Conservation (phyloP, 352 stramenopile genomes). For the Pelagophyceae sp. region DNA sequence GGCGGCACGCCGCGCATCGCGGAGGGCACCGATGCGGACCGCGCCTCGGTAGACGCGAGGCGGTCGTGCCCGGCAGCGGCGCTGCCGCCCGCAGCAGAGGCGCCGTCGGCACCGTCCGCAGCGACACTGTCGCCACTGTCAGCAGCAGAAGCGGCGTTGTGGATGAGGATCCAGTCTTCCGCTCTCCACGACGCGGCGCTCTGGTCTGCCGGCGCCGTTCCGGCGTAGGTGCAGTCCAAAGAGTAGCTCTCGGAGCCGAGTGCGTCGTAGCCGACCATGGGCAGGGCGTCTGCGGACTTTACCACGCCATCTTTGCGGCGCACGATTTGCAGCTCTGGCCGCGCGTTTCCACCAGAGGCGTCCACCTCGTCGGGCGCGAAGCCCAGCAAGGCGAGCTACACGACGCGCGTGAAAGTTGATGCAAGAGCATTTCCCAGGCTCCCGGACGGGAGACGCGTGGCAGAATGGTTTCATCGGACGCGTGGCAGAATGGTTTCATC, state of each 20-base stretch:
- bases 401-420: no score
- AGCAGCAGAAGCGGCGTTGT: no score
- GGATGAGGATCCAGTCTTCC: background rate
- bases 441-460: no score
- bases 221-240: constrained; percentile 29
- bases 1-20: constrained; percentile 26
- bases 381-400: no score
- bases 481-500: no score
- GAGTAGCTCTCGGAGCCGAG: constrained; percentile 28
- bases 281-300: constrained; percentile 33
- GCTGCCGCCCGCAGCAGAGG: no score
- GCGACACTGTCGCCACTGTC: no score
- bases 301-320: constrained; percentile 26
- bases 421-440: constrained; percentile 7
- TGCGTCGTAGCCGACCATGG: constrained; percentile 33
- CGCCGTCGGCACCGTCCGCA: no score
- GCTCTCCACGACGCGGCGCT: background rate
- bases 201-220: no score
- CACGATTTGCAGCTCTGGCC: constrained; percentile 33
- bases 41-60: constrained; percentile 2
- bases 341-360: background rate
- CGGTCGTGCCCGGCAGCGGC: background rate
- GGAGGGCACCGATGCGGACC: background rate
- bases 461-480: no score
- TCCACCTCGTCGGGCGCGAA: no score